A percentile compares a stretch with the other conserved stretches of the same genome.
phyloP scores from a whole-genome alignment of 495 filamentous ascomycete genomes.

The Neurospora sp. region DNA sequence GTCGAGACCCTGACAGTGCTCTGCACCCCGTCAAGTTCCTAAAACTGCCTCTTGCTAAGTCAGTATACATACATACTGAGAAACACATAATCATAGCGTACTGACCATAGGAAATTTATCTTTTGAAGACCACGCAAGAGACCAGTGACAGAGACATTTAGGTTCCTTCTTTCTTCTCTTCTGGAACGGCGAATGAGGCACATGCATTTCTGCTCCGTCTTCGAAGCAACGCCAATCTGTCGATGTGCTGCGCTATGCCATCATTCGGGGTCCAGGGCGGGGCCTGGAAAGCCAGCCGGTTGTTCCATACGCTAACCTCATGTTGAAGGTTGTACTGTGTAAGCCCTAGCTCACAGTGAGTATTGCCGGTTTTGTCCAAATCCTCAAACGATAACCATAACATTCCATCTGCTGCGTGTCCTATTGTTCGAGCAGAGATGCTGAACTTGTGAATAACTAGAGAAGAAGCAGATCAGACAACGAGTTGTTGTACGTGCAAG shows the following conservation, averaged over 20 bases:
- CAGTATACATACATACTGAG: not conserved
- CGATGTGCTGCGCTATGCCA: slow-evolving; percentile 4
- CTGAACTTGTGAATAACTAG: not conserved
- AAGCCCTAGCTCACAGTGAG: not conserved
- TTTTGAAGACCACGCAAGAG: not conserved
- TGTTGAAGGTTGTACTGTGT: not conserved
- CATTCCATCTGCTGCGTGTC: not conserved
- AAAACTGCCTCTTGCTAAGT: not conserved
- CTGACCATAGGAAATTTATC: not conserved
- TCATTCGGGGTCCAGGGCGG: slow-evolving; percentile 1
- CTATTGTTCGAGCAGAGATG: not conserved
- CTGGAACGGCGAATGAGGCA: not conserved
- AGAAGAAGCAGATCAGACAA: not conserved
- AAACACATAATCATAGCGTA: not conserved
- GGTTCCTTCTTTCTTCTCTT: not conserved
- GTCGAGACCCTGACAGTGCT: not conserved
- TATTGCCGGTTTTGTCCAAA: not conserved
- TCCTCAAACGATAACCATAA: not conserved
- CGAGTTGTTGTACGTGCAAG: not conserved
- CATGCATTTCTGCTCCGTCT: not conserved
- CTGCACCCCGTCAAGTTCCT: not conserved
- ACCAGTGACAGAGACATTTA: not conserved
- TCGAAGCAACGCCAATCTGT: slow-evolving; percentile 1
- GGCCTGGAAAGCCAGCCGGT: not conserved
- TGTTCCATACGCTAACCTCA: not conserved